A percentile compares a stretch with the other conserved stretches of the same genome.
Conservation (phyloP, 768 basidiomycete genomes). For the Tulasnella calospora region DNA sequence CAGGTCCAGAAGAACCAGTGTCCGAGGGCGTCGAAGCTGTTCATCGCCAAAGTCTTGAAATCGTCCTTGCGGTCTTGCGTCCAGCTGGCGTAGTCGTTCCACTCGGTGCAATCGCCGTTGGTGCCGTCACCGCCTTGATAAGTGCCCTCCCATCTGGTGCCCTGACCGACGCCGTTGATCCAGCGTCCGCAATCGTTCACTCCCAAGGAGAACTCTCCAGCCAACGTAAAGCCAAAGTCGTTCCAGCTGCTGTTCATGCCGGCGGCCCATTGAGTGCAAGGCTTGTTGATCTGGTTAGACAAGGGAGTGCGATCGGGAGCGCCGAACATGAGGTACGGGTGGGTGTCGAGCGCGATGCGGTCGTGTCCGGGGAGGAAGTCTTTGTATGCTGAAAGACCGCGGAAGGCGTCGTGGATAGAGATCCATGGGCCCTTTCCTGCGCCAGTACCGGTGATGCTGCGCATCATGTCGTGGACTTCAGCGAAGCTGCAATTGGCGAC, state of each 20-base stretch:
- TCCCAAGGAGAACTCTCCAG: constrained; percentile 64
- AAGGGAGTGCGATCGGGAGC: constrained; percentile 57
- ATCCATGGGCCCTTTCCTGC: constrained; percentile 80
- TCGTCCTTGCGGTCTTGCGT: constrained; percentile 53
- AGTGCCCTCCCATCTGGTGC: constrained; percentile 86
- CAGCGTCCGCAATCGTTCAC: constrained; percentile 37
- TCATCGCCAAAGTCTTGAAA: constrained; percentile 66
- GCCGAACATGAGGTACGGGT: constrained; percentile 79
- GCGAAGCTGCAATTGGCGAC: constrained; percentile 52
- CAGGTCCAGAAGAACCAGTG: constrained; percentile 99
- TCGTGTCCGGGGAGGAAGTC: constrained; percentile 75
- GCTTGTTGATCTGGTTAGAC: constrained; percentile 51
- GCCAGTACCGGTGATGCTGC: constrained; percentile 76
- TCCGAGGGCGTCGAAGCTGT: constrained; percentile 91
- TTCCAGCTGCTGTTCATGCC: constrained; percentile 68
- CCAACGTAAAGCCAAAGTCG: constrained; percentile 72
- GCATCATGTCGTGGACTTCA: constrained; percentile 77
- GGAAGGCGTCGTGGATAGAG: constrained; percentile 85
- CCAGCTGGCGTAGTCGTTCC: constrained; percentile 74
- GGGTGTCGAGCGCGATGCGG: constrained; percentile 73
- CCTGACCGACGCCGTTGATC: constrained; percentile 46
- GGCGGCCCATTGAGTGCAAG: constrained; percentile 69
- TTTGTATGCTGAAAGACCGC: constrained; percentile 56
- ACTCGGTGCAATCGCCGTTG: constrained; percentile 53
- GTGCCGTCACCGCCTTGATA: constrained; percentile 39